phyloP scores from a whole-genome alignment of 805 yeast genomes.

The Scheffersomyces ergatensis region DNA sequence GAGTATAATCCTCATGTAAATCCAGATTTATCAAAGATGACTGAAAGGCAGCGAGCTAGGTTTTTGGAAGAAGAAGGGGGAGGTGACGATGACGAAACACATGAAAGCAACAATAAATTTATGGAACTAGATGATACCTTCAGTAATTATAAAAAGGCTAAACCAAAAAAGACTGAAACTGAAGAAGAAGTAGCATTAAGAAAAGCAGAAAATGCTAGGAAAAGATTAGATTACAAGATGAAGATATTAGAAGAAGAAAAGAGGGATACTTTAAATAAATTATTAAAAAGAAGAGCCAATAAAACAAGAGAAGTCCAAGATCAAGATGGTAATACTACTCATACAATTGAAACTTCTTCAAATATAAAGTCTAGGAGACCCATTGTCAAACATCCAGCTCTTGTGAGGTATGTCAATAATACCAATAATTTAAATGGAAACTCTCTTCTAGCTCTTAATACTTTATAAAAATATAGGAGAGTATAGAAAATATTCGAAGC shows the following conservation, averaged over 20 bases:
- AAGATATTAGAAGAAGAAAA: conserved; percentile 89
- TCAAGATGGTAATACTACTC: conserved; percentile 23
- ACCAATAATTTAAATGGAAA: conserved; percentile 14
- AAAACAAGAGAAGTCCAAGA: conserved; percentile 50
- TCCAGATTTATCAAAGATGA: conserved; percentile 47
- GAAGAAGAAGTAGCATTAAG: conserved; percentile 82
- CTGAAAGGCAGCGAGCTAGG: conserved; percentile 55
- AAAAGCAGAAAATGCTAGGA: conserved; percentile 84
- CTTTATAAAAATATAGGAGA: neutral
- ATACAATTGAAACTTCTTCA: conserved; percentile 8
- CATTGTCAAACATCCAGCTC: conserved; percentile 41
- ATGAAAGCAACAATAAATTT: conserved; percentile 13
- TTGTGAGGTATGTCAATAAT: conserved; percentile 33
- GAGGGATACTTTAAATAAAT: conserved; percentile 82
- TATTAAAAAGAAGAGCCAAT: conserved; percentile 79
- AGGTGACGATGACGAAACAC: neutral
- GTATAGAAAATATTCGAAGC: no score
- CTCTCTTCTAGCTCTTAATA: conserved; percentile 8
- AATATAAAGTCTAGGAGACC: conserved; percentile 42
- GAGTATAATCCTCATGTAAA: conserved; percentile 41
- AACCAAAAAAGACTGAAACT: conserved; percentile 57
- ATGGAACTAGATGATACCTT: conserved; percentile 26
- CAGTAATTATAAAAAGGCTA: conserved; percentile 26
- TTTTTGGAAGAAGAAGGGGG: conserved; percentile 18
- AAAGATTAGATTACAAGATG: conserved; percentile 80